phyloP scores from a whole-genome alignment of 139 green algal species.

The Deuterostichococcus epilithicus region DNA sequence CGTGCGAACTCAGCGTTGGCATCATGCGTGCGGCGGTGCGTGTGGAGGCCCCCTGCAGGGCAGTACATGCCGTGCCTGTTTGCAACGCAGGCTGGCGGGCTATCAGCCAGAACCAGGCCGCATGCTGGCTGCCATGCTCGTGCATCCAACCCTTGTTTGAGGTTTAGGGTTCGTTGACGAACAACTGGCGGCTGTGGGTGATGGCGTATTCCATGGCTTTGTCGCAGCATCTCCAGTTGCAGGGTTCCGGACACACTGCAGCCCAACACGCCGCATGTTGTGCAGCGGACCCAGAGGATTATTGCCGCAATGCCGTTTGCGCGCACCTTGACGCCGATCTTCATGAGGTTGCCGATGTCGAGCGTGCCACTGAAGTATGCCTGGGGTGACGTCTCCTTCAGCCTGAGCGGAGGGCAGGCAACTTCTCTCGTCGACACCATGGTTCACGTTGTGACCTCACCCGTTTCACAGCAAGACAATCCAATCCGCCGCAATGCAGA shows the following conservation, averaged over 20 bases:
- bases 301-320: background rate
- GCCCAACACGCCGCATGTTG: too few relatives aligned
- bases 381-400: constrained; percentile 13
- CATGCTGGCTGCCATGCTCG: background rate
- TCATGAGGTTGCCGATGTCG: constrained; percentile 11
- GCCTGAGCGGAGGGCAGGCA: too few relatives aligned
- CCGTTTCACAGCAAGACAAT: too few relatives aligned
- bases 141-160: background rate
- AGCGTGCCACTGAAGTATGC: constrained; percentile 10
- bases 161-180: background rate
- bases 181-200: background rate
- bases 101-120: background rate
- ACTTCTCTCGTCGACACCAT: too few relatives aligned
- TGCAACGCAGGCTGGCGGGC: background rate
- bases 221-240: too few relatives aligned
- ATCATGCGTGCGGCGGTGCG: too few relatives aligned
- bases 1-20: background rate
- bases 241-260: too few relatives aligned
- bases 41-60: too few relatives aligned
- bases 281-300: background rate
- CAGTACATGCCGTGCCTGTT: background rate
- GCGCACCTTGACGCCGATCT: constrained; percentile 21
- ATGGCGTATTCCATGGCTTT: too few relatives aligned
- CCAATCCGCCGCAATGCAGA: too few relatives aligned
- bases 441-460: too few relatives aligned